Conservation (phyloP, 2,329 filamentous ascomycete species). For the Ilyonectria robusta region DNA sequence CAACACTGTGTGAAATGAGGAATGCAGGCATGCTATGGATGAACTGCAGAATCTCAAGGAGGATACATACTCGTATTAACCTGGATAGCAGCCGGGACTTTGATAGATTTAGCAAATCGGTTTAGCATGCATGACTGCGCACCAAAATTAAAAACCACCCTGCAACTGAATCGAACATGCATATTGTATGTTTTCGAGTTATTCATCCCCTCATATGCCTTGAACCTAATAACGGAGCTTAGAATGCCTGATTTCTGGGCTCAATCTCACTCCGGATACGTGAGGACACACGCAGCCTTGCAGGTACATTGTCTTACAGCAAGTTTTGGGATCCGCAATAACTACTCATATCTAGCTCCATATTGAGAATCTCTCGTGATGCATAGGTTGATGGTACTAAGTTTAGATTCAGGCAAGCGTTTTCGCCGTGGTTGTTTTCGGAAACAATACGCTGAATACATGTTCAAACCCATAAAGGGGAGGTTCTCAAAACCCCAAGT, state of each 20-base stretch:
- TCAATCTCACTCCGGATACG: background rate
- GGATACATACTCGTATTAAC: background rate
- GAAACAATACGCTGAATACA: too few species aligned
- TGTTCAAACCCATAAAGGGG: too few species aligned
- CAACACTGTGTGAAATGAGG: background rate
- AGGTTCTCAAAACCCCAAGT: too few species aligned
- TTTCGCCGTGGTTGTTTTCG: too few species aligned
- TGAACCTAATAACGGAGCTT: background rate
- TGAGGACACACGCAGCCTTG: background rate
- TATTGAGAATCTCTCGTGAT: too few species aligned
- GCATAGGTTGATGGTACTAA: too few species aligned
- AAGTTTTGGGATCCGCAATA: too few species aligned
- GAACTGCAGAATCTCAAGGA: background rate
- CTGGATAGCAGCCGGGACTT: background rate
- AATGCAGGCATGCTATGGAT: background rate
- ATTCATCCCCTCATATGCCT: background rate
- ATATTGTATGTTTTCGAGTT: background rate
- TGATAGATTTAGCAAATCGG: background rate
- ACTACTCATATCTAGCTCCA: too few species aligned
- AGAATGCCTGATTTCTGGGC: background rate
- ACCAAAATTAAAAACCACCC: background rate
- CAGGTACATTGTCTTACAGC: too few species aligned
- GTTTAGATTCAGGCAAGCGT: too few species aligned
- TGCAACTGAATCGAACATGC: background rate
- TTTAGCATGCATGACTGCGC: background rate